Conservation (phyloP, 768 basidiomycete genomes). For the Hemileccinum rubropunctum region DNA sequence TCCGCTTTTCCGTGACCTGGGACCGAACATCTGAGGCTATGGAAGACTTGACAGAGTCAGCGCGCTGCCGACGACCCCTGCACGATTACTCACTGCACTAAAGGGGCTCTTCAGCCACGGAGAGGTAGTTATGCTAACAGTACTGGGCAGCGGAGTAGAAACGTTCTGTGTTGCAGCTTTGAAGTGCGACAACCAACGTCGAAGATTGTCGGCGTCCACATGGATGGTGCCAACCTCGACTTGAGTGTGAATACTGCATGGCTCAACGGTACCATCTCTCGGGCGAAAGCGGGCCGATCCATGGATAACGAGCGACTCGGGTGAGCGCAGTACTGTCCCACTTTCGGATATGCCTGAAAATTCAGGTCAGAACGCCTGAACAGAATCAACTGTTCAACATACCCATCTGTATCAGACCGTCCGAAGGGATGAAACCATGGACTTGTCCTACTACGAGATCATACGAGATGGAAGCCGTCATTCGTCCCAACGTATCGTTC, state of each 20-base stretch:
- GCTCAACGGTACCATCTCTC: conserved; percentile 49
- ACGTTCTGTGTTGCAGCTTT: conserved; percentile 3
- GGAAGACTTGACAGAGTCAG: conserved; percentile 19
- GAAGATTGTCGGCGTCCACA: conserved; percentile 44
- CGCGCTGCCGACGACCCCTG: background rate
- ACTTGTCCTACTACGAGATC: conserved; percentile 48
- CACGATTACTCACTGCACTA: conserved; percentile 16
- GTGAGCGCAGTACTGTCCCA: conserved; percentile 43
- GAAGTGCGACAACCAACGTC: conserved; percentile 13
- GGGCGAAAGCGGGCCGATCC: conserved; percentile 60
- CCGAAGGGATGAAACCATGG: conserved; percentile 38
- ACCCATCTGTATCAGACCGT: conserved; percentile 28
- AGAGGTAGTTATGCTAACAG: conserved; percentile 11
- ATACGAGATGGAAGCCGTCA: conserved; percentile 54
- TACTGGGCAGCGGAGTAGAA: background rate
- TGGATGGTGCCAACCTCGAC: conserved; percentile 47
- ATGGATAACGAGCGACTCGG: conserved; percentile 42
- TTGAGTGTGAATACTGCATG: conserved; percentile 47
- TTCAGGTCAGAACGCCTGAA: conserved; percentile 1
- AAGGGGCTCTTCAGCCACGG: conserved; percentile 31
- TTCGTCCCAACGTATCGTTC: conserved; percentile 66
- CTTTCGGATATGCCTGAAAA: conserved; percentile 23
- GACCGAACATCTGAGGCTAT: conserved; percentile 13
- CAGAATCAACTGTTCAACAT: conserved; percentile 2
- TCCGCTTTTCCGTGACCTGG: conserved; percentile 12